Conservation (phyloP, 176 grass and related monocot species). For the Leersia perrieri region DNA sequence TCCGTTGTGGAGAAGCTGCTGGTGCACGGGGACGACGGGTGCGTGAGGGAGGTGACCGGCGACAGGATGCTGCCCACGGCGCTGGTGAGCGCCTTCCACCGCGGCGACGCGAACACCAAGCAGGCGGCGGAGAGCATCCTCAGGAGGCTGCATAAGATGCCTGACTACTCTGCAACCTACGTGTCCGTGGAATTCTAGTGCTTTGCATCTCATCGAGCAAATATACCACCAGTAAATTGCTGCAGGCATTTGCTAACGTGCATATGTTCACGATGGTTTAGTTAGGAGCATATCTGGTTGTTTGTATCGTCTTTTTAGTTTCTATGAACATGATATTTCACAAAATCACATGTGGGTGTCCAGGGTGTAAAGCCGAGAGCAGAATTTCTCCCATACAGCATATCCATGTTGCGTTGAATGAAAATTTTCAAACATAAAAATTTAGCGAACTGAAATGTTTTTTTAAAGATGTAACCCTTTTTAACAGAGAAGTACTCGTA, state of each 20-base stretch:
- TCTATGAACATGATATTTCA: no score
- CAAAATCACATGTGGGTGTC: no score
- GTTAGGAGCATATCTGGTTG: no score
- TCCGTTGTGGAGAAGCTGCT: slow-evolving; percentile 74
- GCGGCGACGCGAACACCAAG: slow-evolving; percentile 55
- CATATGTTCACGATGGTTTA: slow-evolving; percentile 8
- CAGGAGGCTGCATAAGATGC: slow-evolving; percentile 58
- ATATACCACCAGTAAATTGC: neutral
- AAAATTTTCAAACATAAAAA: neutral
- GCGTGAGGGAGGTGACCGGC: slow-evolving; percentile 44
- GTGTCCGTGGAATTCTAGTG: slow-evolving; percentile 48
- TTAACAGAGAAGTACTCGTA: no score
- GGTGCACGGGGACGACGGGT: slow-evolving; percentile 46
- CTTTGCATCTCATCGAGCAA: neutral
- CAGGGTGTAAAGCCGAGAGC: no score
- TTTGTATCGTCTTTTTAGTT: no score
- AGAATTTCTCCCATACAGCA: no score
- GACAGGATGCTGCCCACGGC: slow-evolving; percentile 62
- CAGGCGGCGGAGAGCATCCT: slow-evolving; percentile 78
- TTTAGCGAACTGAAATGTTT: no score
- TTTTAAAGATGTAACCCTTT: no score
- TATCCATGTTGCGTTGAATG: neutral
- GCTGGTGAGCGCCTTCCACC: slow-evolving; percentile 70
- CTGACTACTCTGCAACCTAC: slow-evolving; percentile 47
- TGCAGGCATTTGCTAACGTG: neutral